Evolutionary conservation across 371 early-diverging fungal genomes (phyloP), one percentile per base, ranked within the genome.

Genomic region (Parasitella parasitica): DNA sequence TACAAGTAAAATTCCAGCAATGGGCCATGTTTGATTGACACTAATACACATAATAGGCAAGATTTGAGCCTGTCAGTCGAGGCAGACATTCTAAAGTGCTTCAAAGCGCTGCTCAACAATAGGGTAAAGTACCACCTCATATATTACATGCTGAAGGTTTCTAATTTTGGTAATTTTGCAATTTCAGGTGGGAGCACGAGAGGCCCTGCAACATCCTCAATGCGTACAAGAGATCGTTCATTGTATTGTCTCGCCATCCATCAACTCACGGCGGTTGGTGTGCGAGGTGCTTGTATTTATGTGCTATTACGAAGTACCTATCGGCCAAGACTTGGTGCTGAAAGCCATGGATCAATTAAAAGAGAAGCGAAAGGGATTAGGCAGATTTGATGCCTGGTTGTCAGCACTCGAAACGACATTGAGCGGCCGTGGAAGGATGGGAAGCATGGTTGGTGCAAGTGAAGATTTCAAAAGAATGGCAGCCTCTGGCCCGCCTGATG

Each of bases 331-430:
- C 26, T 54, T 88, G 9, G 93, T 94, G 4, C 70, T 94, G 8
- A 85, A 87, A 55, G 91, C 91, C 3, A 75, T 89, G 68, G 87
- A 87, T 56, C 75, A 82, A 24, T 69, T 86, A 41, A 75, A 79
- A 34, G 82, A 85, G 28, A 77, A 78, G 39, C 76, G 79, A 60
- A 72, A 67, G 51, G 86, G 86, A 41, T 77, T 77, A 34, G 86
- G 86, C 16, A 77, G 91, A 32, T 93, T 93, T 57, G 92, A 91
- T 71, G 86, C 89, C n/a, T 93, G 94, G 94, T 73, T 94, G 69
- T 66, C 76, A n/a, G 84, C 89, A 30, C 69, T 92, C 26, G 88
- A 88, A 54, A 75, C 77, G 12, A 85, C 91, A 0, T 75, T 94
- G 15, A 86, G 89, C 56, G 92, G 92, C 3, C 80, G 93, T 11